These are phyloP conservation scores for Primulina huaijiensis DNA, from an alignment of 257 asterid genomes.

Conservation along the genomic window DNA sequence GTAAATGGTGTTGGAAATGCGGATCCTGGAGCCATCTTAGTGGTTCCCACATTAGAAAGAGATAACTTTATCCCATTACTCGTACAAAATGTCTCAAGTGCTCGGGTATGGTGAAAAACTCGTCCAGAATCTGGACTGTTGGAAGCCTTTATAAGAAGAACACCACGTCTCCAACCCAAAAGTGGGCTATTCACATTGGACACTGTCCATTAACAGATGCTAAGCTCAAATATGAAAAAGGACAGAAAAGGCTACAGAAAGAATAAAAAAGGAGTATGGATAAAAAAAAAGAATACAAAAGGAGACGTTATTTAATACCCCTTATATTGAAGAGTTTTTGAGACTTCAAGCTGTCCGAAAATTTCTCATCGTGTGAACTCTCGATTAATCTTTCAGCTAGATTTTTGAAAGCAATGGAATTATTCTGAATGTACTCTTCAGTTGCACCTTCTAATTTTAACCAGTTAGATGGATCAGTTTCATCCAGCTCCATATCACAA, in stretches of 20 bases:
- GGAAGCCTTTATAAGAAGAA: conserved; percentile 89
- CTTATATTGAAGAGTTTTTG: conserved; percentile 51
- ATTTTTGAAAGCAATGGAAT: conserved; percentile 59
- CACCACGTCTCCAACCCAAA: conserved; percentile 92
- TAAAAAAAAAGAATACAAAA: no score
- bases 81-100: conserved; percentile 81
- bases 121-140: conserved; percentile 97
- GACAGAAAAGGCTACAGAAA: conserved; percentile 18
- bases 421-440: conserved; percentile 69
- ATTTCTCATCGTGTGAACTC: conserved; percentile 72
- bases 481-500: conserved; percentile 98
- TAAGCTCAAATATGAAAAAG: conserved; percentile 18
- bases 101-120: conserved; percentile 79
- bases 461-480: conserved; percentile 95
- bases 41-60: conserved; percentile 47
- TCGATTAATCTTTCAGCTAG: conserved; percentile 79
- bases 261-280: not conserved
- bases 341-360: conserved; percentile 49
- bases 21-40: conserved; percentile 60
- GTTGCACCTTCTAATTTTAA: conserved; percentile 81
- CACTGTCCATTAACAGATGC: conserved; percentile 29
- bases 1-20: conserved; percentile 67
- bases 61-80: conserved; percentile 65
- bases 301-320: conserved; percentile 29
- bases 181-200: conserved; percentile 58